A percentile compares a stretch with the other conserved stretches of the same genome.
These are phyloP conservation scores for Trichosporon sp. DNA, from an alignment of 1,284 basidiomycete genomes.

Conservation along the genomic window DNA sequence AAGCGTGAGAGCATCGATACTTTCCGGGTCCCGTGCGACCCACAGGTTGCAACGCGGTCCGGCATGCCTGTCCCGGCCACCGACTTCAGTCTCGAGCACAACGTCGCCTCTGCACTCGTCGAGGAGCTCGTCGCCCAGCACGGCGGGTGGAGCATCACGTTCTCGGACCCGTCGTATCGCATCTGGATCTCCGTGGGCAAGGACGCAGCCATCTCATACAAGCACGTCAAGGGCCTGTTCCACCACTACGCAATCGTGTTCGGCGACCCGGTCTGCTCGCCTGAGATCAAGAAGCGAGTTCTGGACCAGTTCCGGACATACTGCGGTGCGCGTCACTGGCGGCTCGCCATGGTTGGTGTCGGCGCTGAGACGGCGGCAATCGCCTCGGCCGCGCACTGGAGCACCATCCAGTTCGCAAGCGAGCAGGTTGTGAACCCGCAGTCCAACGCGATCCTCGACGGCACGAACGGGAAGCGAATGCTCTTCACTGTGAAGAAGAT, in stretches of 20 bases:
- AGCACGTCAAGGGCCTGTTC: constrained; percentile 1
- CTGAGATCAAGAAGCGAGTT: not conserved
- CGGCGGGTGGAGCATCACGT: constrained; percentile 20
- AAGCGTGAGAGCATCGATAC: not conserved
- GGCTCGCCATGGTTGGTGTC: constrained; percentile 13
- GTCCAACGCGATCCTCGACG: constrained; percentile 13
- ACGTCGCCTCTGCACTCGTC: constrained; percentile 6
- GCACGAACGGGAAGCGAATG: constrained; percentile 12
- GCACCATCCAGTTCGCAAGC: constrained; percentile 12
- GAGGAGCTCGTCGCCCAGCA: constrained; percentile 8
- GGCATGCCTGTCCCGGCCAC: not conserved
- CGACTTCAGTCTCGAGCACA: constrained; percentile 3
- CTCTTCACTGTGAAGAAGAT: constrained; percentile 8
- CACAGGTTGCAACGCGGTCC: not conserved
- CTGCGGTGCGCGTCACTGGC: constrained; percentile 1
- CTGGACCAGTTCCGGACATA: constrained; percentile 9
- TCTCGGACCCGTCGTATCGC: constrained; percentile 15
- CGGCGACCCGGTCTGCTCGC: not conserved
- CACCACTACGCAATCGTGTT: constrained; percentile 2
- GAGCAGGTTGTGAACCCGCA: constrained; percentile 16
- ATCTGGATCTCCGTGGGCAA: constrained; percentile 12
- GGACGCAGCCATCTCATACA: constrained; percentile 16
- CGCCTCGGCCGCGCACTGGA: constrained; percentile 12
- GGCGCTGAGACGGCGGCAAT: not conserved
- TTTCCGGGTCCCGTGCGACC: not conserved